These are phyloP conservation scores for Globisporangium splendens DNA, from an alignment of 352 stramenopile genomes.

Conservation along the genomic window DNA sequence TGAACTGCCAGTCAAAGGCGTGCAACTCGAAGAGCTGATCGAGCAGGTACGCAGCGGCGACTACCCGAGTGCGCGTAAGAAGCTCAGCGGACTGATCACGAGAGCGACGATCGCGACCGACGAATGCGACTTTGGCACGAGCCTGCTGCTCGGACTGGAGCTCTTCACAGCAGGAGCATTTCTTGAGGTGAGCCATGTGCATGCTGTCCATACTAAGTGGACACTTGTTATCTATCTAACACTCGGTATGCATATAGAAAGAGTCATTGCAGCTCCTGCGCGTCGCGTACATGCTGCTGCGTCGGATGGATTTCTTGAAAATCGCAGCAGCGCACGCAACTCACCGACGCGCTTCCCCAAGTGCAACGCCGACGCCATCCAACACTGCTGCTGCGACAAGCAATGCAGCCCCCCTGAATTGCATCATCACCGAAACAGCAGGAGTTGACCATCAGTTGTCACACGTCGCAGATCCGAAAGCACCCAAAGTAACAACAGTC, in stretches of 20 bases:
- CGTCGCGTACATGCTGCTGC: conserved; percentile 50
- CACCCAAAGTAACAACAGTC: too few species aligned
- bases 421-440: too few species aligned
- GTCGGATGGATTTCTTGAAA: conserved; percentile 14
- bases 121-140: conserved; percentile 68
- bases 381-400: neutral
- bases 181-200: conserved; percentile 29
- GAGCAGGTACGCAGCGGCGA: conserved; percentile 17
- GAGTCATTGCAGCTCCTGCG: conserved; percentile 22
- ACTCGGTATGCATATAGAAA: conserved; percentile 10
- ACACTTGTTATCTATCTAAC: neutral
- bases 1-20: conserved; percentile 37
- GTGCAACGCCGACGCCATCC: neutral
- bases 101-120: conserved; percentile 65
- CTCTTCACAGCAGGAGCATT: conserved; percentile 38
- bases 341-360: conserved; percentile 16
- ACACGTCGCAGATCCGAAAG: too few species aligned
- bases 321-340: conserved; percentile 4
- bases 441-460: too few species aligned
- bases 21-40: conserved; percentile 32
- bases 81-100: conserved; percentile 51
- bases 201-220: neutral
- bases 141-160: conserved; percentile 56
- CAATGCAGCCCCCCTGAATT: neutral
- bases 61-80: conserved; percentile 23